Conservation (phyloP, 352 stramenopile species). For the Globisporangium cederbergense region DNA sequence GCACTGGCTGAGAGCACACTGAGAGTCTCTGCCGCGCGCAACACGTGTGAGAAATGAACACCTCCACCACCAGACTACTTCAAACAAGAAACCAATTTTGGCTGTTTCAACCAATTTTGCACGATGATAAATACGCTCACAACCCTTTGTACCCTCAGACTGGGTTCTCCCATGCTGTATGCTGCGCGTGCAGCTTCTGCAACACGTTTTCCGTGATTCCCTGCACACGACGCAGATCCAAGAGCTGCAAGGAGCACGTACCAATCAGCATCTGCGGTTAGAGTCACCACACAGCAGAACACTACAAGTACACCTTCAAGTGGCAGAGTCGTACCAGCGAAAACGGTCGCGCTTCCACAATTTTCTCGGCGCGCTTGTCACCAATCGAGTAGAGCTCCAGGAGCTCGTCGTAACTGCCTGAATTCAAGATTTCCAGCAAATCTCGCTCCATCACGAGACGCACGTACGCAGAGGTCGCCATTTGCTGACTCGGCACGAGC, state of each 20-base stretch:
- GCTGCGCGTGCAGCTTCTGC: constrained; percentile 36
- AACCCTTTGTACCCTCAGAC: neutral
- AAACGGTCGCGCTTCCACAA: constrained; percentile 41
- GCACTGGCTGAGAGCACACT: too few relatives aligned
- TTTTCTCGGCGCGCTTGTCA: constrained; percentile 43
- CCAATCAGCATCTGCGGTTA: neutral
- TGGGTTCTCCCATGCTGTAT: constrained; percentile 23
- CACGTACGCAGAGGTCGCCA: constrained; percentile 34
- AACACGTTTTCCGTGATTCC: constrained; percentile 47
- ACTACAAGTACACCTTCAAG: neutral
- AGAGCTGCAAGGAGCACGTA: constrained; percentile 22
- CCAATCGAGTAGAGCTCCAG: constrained; percentile 47
- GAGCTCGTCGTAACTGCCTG: constrained; percentile 36
- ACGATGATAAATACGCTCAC: too few relatives aligned
- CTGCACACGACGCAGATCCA: constrained; percentile 35
- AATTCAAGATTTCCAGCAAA: constrained; percentile 46
- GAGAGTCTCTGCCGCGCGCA: too few relatives aligned
- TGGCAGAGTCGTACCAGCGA: constrained; percentile 21
- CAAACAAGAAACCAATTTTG: too few relatives aligned
- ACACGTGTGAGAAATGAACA: too few relatives aligned
- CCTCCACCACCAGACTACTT: too few relatives aligned
- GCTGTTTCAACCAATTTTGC: too few relatives aligned
- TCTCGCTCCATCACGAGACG: constrained; percentile 44
- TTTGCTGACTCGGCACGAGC: constrained; percentile 34
- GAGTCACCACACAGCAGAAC: neutral